Conservation (phyloP, 805 yeast species). For the Saccharomycopsis sp. region DNA sequence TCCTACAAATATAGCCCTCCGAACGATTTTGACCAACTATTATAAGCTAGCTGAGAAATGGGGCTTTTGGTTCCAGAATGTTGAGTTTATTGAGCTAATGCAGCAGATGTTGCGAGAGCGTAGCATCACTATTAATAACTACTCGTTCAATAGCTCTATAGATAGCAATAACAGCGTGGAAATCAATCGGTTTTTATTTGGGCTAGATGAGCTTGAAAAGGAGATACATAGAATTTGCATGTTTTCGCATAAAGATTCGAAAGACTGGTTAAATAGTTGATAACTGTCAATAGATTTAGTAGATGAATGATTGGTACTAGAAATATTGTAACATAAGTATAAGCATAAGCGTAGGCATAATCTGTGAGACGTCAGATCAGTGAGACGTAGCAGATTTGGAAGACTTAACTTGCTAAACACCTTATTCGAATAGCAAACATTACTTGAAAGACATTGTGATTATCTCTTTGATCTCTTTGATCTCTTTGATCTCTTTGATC, state of each 20-base stretch:
- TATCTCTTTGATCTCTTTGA: no score
- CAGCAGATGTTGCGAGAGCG: conserved; percentile 28
- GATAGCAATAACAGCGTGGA: conserved; percentile 33
- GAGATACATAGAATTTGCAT: conserved; percentile 46
- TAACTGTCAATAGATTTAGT: no score
- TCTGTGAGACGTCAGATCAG: no score
- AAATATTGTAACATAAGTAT: no score
- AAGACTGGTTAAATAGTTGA: conserved; percentile 35
- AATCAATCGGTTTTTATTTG: conserved; percentile 48
- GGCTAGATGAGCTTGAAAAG: conserved; percentile 75
- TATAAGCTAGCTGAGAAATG: conserved; percentile 69
- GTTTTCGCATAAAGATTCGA: conserved; percentile 40
- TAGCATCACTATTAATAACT: conserved; percentile 16
- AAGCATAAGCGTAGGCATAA: no score
- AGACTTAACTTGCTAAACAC: no score
- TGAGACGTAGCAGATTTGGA: no score
- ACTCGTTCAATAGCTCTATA: conserved; percentile 23
- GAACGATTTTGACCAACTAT: conserved; percentile 58
- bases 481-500: no score
- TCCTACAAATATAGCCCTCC: conserved; percentile 59
- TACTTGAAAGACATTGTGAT: no score
- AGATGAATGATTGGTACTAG: no score
- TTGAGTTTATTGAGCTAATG: conserved; percentile 47
- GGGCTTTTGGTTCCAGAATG: conserved; percentile 65
- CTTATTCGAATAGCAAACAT: no score